A percentile compares a stretch with the other conserved stretches of the same genome.
These are phyloP conservation scores for Ustilago nuda DNA, from an alignment of 1,284 basidiomycete genomes.

Conservation along the genomic window DNA sequence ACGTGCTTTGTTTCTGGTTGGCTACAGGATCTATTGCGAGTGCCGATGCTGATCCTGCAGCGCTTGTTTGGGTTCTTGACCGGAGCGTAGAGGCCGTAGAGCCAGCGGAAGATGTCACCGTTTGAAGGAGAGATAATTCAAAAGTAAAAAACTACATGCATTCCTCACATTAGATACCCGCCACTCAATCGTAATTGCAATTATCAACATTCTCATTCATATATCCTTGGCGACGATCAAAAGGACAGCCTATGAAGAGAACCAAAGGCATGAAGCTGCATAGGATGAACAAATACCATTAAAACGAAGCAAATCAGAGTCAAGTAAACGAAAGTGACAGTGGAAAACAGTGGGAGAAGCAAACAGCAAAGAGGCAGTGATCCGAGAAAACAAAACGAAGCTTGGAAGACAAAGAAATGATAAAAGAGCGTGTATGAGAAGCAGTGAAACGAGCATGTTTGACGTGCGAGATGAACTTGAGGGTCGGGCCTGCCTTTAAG, in stretches of 20 bases:
- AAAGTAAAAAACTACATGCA: neutral
- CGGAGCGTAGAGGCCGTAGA: neutral
- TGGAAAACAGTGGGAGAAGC: neutral
- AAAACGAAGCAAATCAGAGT: neutral
- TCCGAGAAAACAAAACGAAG: neutral
- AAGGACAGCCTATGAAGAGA: no score
- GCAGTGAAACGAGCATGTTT: no score
- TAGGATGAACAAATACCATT: neutral
- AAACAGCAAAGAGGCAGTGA: neutral
- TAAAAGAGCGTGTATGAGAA: neutral
- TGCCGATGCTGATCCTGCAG: conserved; percentile 12
- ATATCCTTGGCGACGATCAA: neutral
- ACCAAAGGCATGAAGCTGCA: neutral
- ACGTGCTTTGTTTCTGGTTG: conserved; percentile 12
- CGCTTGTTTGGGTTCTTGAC: conserved; percentile 12
- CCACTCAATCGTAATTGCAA: neutral
- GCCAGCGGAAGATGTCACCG: neutral
- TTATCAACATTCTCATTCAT: neutral
- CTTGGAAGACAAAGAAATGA: neutral
- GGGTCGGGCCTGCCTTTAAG: no score
- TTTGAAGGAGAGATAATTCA: neutral
- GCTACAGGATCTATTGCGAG: conserved; percentile 16
- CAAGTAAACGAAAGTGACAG: conserved; percentile 5
- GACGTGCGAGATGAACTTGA: no score
- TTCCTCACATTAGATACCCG: conserved; percentile 1